These are phyloP conservation scores for Tuber magnatum DNA, from an alignment of 495 filamentous ascomycete species.

Conservation along the genomic window DNA sequence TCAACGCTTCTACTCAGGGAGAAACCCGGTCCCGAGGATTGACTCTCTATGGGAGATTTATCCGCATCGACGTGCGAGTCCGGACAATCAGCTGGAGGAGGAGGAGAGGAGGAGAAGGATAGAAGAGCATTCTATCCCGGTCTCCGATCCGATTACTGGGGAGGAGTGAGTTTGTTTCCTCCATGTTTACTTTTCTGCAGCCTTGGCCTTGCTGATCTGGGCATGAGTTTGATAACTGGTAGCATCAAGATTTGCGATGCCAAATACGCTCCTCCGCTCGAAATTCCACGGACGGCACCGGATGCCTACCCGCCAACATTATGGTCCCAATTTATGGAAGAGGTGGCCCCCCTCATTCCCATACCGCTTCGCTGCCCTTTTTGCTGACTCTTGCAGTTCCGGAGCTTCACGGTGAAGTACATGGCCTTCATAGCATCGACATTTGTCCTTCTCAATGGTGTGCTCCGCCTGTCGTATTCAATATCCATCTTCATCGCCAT, in stretches of 20 bases:
- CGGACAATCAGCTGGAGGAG: conserved; percentile 6
- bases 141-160: conserved; percentile 34
- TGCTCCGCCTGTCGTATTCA: conserved; percentile 29
- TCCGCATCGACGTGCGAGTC: conserved; percentile 11
- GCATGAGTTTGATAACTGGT: neutral
- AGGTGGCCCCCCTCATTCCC: conserved; percentile 8
- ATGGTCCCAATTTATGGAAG: conserved; percentile 36
- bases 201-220: neutral
- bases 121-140: conserved; percentile 16
- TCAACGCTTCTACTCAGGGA: conserved; percentile 30
- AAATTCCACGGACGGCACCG: conserved; percentile 8
- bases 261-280: conserved; percentile 33
- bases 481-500: conserved; percentile 25
- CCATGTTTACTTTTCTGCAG: neutral
- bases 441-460: conserved; percentile 35
- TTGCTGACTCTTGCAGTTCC: conserved; percentile 22
- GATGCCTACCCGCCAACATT: conserved; percentile 19
- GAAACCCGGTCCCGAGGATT: conserved; percentile 33
- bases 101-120: conserved; percentile 17
- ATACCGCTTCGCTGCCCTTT: neutral
- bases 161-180: conserved; percentile 17
- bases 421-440: conserved; percentile 21
- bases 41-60: conserved; percentile 36
- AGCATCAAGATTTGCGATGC: conserved; percentile 36
- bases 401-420: conserved; percentile 34